Percentiles rank a stretch among this genome's conserved stretches.
Evolutionary conservation across 1,284 basidiomycete species (phyloP).

Genomic region (Mycena sp.): DNA sequence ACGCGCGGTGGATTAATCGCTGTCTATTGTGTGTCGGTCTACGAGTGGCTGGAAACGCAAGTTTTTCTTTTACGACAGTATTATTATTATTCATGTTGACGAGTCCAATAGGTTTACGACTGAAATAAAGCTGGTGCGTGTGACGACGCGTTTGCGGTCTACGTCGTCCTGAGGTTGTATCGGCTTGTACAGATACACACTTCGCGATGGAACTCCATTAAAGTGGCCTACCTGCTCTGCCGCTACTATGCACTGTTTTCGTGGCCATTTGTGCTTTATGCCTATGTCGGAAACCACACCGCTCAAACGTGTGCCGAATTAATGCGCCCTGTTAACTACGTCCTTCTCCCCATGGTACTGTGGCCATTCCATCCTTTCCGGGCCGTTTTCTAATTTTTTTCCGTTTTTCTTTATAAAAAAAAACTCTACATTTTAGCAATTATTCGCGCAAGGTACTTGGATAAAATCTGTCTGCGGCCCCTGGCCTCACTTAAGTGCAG

Average conservation of each 20-base stretch:
- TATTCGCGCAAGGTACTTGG: constrained; percentile 19
- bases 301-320: constrained; percentile 15
- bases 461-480: background rate
- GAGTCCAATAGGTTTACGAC: constrained; percentile 22
- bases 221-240: constrained; percentile 45
- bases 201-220: constrained; percentile 48
- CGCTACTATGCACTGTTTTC: constrained; percentile 24
- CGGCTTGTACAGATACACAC: constrained; percentile 44
- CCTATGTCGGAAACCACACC: constrained; percentile 21
- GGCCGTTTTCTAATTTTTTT: background rate
- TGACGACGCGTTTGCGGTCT: background rate
- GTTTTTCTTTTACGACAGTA: constrained; percentile 8
- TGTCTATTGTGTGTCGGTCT: constrained; percentile 36
- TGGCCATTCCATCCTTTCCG: background rate
- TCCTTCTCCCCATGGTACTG: constrained; percentile 28
- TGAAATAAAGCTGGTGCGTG: constrained; percentile 36
- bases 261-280: constrained; percentile 25
- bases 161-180: background rate
- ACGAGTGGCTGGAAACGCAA: constrained; percentile 41
- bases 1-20: constrained; percentile 28
- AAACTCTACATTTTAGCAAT: too few relatives aligned
- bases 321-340: constrained; percentile 7
- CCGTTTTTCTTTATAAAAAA: background rate
- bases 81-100: background rate
- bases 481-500: background rate